Conservation (phyloP, 768 basidiomycete genomes). For the Boletus subparvulus region DNA sequence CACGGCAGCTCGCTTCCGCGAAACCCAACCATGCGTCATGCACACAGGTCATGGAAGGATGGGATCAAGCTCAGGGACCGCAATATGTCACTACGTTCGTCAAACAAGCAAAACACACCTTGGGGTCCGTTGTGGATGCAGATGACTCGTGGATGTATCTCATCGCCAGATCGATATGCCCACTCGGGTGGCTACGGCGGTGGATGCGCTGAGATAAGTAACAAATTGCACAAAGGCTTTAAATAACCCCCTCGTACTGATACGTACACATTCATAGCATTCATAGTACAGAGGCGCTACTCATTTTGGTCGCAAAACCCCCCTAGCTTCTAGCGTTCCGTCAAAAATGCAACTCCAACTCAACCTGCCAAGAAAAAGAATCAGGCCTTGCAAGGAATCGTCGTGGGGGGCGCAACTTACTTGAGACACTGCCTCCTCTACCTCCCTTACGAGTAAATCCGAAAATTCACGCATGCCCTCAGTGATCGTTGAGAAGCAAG, state of each 20-base stretch:
- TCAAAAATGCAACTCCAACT: not conserved
- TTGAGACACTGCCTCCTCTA: conserved; percentile 10
- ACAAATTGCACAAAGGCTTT: too few species aligned
- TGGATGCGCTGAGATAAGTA: too few species aligned
- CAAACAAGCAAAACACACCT: conserved; percentile 36
- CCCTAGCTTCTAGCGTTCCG: too few species aligned
- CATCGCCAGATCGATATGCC: conserved; percentile 50
- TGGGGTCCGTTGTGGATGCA: conserved; percentile 44
- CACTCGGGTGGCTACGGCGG: conserved; percentile 16
- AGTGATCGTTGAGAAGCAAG: not conserved
- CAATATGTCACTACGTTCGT: too few species aligned
- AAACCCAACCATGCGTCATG: conserved; percentile 42
- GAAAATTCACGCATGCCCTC: not conserved
- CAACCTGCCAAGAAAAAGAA: conserved; percentile 3
- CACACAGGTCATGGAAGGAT: not conserved
- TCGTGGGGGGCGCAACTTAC: not conserved
- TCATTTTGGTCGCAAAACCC: too few species aligned
- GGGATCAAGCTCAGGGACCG: not conserved
- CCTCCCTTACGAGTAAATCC: not conserved
- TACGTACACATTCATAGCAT: too few species aligned
- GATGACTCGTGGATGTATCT: conserved; percentile 47
- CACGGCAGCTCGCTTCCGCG: conserved; percentile 67
- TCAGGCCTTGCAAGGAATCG: not conserved
- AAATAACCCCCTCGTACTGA: too few species aligned
- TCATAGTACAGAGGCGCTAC: too few species aligned